phyloP scores from a whole-genome alignment of 2,329 filamentous ascomycete genomes.

The Pseudogymnoascus sp. region DNA sequence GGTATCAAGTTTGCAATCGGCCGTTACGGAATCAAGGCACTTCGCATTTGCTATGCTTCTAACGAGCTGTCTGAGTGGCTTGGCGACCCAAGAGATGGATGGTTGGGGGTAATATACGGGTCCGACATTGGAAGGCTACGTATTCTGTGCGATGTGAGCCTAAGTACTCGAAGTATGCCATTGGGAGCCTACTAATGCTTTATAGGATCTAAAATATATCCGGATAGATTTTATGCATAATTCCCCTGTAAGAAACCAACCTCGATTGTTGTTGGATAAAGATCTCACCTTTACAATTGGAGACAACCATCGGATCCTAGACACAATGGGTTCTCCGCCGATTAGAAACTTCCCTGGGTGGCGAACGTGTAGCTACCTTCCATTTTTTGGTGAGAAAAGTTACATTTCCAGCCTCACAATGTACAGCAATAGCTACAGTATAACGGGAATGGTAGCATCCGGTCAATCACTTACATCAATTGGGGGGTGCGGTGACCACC shows the following conservation, averaged over 20 bases:
- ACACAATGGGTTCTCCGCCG: neutral
- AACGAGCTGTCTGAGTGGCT: constrained; percentile 2
- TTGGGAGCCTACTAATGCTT: neutral
- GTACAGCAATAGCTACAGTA: neutral
- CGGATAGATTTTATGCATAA: neutral
- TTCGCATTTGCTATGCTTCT: neutral
- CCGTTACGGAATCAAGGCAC: constrained; percentile 6
- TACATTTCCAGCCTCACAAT: neutral
- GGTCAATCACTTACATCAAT: neutral
- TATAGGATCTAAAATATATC: constrained; percentile 7
- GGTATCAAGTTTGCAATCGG: constrained; percentile 8
- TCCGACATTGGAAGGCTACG: neutral
- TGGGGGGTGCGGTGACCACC: neutral
- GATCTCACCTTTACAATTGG: neutral
- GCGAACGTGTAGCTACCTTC: constrained; percentile 5
- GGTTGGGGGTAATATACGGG: constrained; percentile 6
- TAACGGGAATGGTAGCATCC: neutral
- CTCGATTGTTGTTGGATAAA: constrained; percentile 1
- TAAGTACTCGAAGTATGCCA: neutral
- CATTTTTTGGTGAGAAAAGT: neutral
- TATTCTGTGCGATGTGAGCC: constrained; percentile 7
- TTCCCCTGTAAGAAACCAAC: neutral
- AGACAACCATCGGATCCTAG: neutral
- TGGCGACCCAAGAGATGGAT: neutral
- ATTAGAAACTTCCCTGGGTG: neutral